Evolutionary conservation across 2,329 filamentous ascomycete genomes (phyloP).

Genomic region (Colletotrichum eleusines): DNA sequence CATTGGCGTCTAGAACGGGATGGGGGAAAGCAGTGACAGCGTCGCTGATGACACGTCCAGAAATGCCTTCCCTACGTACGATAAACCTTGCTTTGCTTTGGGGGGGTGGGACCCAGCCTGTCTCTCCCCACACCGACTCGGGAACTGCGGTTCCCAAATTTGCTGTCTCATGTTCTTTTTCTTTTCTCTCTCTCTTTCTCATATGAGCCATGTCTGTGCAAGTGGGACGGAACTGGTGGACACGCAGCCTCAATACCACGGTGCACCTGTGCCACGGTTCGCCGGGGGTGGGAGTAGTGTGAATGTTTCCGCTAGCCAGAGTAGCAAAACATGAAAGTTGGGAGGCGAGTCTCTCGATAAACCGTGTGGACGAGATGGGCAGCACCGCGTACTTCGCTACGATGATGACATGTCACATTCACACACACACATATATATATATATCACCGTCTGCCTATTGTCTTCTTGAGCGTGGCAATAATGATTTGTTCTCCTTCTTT

Average conservation of each 20-base stretch:
- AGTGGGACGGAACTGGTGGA: neutral
- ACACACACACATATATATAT: no score
- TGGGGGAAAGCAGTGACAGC: neutral
- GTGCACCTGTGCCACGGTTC: constrained; percentile 4
- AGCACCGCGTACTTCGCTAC: neutral
- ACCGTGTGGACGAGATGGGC: neutral
- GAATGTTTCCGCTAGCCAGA: constrained; percentile 14
- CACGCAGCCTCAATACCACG: constrained; percentile 1
- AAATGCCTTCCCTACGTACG: neutral
- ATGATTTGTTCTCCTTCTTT: no score
- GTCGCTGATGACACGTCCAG: no score
- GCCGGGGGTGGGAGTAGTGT: neutral
- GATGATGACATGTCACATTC: neutral
- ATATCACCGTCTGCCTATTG: no score
- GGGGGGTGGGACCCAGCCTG: no score
- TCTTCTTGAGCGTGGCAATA: no score
- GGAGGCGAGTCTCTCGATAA: neutral
- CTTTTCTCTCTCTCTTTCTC: neutral
- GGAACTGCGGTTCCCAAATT: neutral
- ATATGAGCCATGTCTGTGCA: neutral
- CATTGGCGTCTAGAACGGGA: neutral
- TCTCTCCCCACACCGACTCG: no score
- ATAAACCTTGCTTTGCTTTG: neutral
- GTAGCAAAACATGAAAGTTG: constrained; percentile 2
- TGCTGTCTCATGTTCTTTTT: neutral